Base-by-base conservation (phyloP, 176 grass and related monocot genomes). In the Rhipidocladum racemiflorum region DNA sequence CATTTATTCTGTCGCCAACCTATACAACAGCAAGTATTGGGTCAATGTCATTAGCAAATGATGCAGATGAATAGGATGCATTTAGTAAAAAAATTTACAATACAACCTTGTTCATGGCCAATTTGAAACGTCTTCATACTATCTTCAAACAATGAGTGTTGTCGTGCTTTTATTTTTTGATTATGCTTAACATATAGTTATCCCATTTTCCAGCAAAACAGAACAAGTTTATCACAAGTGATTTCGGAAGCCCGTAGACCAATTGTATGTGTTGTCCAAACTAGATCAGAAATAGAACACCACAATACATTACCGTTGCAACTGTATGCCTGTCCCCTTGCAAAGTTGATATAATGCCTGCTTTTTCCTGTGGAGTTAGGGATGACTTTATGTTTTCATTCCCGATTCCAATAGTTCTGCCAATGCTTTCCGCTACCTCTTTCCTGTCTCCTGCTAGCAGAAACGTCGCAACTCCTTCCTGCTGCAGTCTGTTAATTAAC, bases 1-100 rank as follows among this genome's bases (percentile, higher is more conserved):
- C 95, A 68, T 98, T 98, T 86, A 98, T 98, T 42, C 95, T 90
- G 63, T 98, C 92, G 11, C 95, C 95, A 80, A 93, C 92, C 95
- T 98, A 56, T 39, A 73, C 63, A 87, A 70, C 48, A 80, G 17
- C 23, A 73, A 88, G 61, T 30, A 85, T 45, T 14, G 24, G 36
- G 27, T 71, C 34, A 32, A 15, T 8, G 2, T 48, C 15, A 11
- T 88, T 46, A 77, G 29, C 51, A 60, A 61, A n/a, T 2, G 14
- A 55, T 62, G 40, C 5, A 9, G 16, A 9, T 1, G 25, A 61
- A 77, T 16, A 27, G 1, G 4, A 59, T 4, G 44, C 4, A 13
- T 46, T 46, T 46, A 46, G 44, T 46, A 14, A 46, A 46, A 39
- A 42, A 68, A 4, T 10, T 29, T 40, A 36, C 17, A 17, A 45